A percentile compares a stretch with the other conserved stretches of the same genome.
Conservation (phyloP, 2,329 filamentous ascomycete species). For the Fusarium sp. region DNA sequence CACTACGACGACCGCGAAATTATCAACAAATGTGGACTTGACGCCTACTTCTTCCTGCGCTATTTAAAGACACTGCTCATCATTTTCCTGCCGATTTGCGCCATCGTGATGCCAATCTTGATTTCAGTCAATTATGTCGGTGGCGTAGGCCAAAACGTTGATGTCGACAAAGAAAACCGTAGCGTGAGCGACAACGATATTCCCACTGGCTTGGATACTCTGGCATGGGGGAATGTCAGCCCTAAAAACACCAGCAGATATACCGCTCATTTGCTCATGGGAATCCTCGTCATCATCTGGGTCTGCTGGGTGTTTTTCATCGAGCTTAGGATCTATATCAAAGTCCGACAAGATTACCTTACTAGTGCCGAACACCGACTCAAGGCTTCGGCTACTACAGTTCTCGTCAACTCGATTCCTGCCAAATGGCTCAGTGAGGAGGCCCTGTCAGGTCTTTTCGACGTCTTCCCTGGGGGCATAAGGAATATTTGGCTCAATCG, state of each 20-base stretch:
- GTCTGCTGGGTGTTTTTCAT: slow-evolving; percentile 88
- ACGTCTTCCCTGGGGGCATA: slow-evolving; percentile 95
- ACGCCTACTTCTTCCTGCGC: slow-evolving; percentile 96
- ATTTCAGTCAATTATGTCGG: slow-evolving; percentile 83
- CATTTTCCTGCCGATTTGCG: slow-evolving; percentile 86
- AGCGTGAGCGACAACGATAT: slow-evolving; percentile 38
- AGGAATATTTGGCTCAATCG: slow-evolving; percentile 97
- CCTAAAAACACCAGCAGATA: slow-evolving; percentile 72
- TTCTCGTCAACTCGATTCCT: slow-evolving; percentile 90
- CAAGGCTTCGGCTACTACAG: slow-evolving; percentile 92
- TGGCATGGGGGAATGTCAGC: slow-evolving; percentile 89
- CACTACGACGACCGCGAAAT: slow-evolving; percentile 79
- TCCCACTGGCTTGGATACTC: slow-evolving; percentile 75
- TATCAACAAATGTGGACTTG: slow-evolving; percentile 93
- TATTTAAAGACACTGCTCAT: slow-evolving; percentile 81
- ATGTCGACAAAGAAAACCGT: slow-evolving; percentile 49
- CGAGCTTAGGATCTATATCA: slow-evolving; percentile 87
- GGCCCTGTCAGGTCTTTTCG: slow-evolving; percentile 83
- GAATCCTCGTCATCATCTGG: slow-evolving; percentile 80
- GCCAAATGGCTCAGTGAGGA: slow-evolving; percentile 88
- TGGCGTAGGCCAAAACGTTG: slow-evolving; percentile 68
- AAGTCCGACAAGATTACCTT: slow-evolving; percentile 91
- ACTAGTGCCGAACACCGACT: slow-evolving; percentile 95
- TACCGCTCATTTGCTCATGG: slow-evolving; percentile 85
- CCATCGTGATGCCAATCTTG: slow-evolving; percentile 83